phyloP scores from a whole-genome alignment of 129 eudicot species.

The Pittosporum tobira region DNA sequence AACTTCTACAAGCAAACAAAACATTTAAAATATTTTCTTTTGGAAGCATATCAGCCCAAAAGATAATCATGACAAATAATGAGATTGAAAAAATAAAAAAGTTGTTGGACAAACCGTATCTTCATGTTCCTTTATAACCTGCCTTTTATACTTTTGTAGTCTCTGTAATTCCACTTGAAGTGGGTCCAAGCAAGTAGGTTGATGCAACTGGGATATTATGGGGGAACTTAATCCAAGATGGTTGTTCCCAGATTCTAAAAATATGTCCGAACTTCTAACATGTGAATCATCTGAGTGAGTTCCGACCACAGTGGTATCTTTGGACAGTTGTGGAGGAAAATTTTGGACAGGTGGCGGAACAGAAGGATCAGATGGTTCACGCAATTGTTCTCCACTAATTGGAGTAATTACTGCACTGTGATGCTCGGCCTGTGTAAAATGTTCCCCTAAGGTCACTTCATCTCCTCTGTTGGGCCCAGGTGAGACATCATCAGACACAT shows the following conservation, averaged over 20 bases:
- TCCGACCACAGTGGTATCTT: background rate
- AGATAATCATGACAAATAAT: background rate
- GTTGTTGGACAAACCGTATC: constrained; percentile 35
- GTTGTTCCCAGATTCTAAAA: constrained; percentile 8
- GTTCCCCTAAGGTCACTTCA: background rate
- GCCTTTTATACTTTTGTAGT: constrained; percentile 26
- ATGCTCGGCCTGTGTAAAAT: constrained; percentile 8
- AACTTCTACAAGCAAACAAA: constrained; percentile 28
- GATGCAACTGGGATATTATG: constrained; percentile 11
- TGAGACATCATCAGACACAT: background rate
- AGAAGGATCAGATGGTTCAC: constrained; percentile 1
- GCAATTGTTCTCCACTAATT: background rate
- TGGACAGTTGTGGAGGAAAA: constrained; percentile 3
- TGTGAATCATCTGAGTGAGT: constrained; percentile 5
- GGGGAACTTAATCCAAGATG: constrained; percentile 16
- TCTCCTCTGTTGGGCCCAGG: background rate
- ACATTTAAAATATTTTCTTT: background rate
- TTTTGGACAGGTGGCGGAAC: background rate
- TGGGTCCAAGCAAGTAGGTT: constrained; percentile 25
- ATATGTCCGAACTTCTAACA: constrained; percentile 1
- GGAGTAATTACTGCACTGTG: background rate
- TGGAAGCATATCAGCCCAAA: background rate
- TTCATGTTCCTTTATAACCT: constrained; percentile 28
- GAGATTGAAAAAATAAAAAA: background rate
- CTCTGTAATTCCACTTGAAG: constrained; percentile 42